Base-by-base conservation (phyloP, 176 grass and related monocot genomes). In the Puya raimondii region DNA sequence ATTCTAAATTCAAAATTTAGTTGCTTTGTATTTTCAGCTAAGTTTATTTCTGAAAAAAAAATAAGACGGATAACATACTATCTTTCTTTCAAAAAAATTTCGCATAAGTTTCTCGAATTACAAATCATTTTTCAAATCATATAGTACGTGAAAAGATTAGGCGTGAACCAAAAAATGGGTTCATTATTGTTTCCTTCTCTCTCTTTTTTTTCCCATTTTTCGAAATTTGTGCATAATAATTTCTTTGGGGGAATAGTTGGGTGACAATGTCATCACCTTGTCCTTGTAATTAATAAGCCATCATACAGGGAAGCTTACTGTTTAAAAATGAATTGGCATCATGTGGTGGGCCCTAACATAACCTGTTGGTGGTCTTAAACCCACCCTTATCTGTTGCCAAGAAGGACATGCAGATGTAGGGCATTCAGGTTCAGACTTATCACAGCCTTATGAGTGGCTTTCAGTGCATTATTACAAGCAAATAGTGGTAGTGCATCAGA, bases 401-500 rank as follows among this genome's bases (percentile, higher is more conserved):
- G 22, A 64, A 74, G 77, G 75, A 59, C 70, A 73, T 18, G 65
- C 27, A 67, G 13, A 72, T 77, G 81, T 77, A 82, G 88, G 72
- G 67, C 72, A 72, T 70, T 48, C 47, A 79, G 75, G 64, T 53
- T 57, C 81, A 91, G 64, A 27, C 52, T 81, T 75, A 86, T 74
- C 57, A 86, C 82, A 65, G 61, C 80, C 74, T 71, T 78, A 71
- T 83, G 33, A 84, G 72, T 80, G 80, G 53, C 57, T 49, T 66
- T 29, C 50, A 73, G 68, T 51, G 53, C 13, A 63, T 42, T 42
- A 42, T 42, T 42, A 42, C 33, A 42, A 42, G 33, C 33, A 42
- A 42, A 42, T 42, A 42, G 33, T 42, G 7, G 4, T 42, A 42
- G 33, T 7, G 33, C 33, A 42, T 42, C 33, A 42, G 33, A 42